Percentiles rank a stretch among this genome's conserved stretches.
Conservation (phyloP, 1,139 yeast species). For the Saccharomyces hybrid region DNA sequence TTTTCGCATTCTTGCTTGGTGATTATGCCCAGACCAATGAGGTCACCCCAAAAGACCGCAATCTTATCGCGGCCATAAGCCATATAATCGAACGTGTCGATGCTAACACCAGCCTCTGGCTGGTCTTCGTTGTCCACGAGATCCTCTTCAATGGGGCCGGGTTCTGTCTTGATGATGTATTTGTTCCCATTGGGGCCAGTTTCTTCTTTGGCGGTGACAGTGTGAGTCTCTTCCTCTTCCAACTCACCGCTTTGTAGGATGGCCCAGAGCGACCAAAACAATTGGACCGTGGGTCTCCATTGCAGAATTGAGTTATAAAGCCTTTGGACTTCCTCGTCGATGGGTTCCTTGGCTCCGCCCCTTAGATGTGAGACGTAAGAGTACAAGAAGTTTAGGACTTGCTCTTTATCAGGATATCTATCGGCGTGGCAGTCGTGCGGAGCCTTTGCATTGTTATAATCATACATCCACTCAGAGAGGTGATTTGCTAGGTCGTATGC, state of each 20-base stretch:
- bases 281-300: slow-evolving; percentile 78
- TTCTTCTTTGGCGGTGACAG: slow-evolving; percentile 16
- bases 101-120: slow-evolving; percentile 38
- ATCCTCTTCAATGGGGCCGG: slow-evolving; percentile 16
- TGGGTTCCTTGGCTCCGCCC: slow-evolving; percentile 22
- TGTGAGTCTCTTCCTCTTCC: slow-evolving; percentile 16
- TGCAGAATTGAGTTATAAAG: slow-evolving; percentile 56
- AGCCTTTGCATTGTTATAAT: slow-evolving; percentile 52
- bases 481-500: slow-evolving; percentile 90
- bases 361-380: slow-evolving; percentile 48
- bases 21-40: slow-evolving; percentile 53
- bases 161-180: slow-evolving; percentile 33
- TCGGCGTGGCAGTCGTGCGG: slow-evolving; percentile 50
- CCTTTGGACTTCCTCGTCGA: slow-evolving; percentile 49
- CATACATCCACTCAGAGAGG: slow-evolving; percentile 91
- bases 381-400: slow-evolving; percentile 62
- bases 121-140: slow-evolving; percentile 29
- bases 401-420: slow-evolving; percentile 56
- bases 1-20: slow-evolving; percentile 27
- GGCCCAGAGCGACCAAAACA: slow-evolving; percentile 91
- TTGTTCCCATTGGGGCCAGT: slow-evolving; percentile 41
- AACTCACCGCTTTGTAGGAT: slow-evolving; percentile 59
- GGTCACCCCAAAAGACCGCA: slow-evolving; percentile 65
- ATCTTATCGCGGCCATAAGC: slow-evolving; percentile 70
- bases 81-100: slow-evolving; percentile 74